phyloP scores from a whole-genome alignment of 116 monocot genomes.

The Trichopus zeylanicus region DNA sequence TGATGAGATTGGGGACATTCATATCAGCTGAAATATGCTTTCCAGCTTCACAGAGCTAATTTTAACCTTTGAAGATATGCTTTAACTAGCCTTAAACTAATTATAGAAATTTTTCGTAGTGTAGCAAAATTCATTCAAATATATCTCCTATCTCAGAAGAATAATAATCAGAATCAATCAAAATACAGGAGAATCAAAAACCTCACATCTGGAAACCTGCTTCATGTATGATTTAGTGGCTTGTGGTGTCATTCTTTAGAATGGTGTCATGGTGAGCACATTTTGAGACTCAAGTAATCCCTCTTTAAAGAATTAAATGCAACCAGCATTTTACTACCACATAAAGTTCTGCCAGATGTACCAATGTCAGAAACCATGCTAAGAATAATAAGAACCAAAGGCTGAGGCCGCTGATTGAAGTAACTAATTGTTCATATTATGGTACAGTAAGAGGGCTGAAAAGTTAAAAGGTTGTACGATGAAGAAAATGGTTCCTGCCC shows the following conservation, averaged over 20 bases:
- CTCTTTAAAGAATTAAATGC: not conserved
- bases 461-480: no score
- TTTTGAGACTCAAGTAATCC: not conserved
- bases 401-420: not conserved
- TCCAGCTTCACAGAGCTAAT: not conserved
- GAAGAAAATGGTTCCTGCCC: no score
- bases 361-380: not conserved
- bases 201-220: not conserved
- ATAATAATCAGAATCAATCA: not conserved
- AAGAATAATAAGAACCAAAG: not conserved
- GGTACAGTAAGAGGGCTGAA: not conserved
- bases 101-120: not conserved
- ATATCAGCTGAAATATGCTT: not conserved
- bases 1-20: not conserved
- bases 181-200: not conserved
- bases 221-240: no score
- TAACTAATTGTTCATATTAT: not conserved
- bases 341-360: not conserved
- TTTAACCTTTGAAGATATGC: not conserved
- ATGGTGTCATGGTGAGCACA: no score
- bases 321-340: not conserved
- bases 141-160: not conserved
- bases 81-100: not conserved
- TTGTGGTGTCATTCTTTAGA: no score
- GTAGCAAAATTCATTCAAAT: no score